These are phyloP conservation scores for Parastagonospora nodorum DNA, from an alignment of 2,329 filamentous ascomycete species.

Conservation along the genomic window DNA sequence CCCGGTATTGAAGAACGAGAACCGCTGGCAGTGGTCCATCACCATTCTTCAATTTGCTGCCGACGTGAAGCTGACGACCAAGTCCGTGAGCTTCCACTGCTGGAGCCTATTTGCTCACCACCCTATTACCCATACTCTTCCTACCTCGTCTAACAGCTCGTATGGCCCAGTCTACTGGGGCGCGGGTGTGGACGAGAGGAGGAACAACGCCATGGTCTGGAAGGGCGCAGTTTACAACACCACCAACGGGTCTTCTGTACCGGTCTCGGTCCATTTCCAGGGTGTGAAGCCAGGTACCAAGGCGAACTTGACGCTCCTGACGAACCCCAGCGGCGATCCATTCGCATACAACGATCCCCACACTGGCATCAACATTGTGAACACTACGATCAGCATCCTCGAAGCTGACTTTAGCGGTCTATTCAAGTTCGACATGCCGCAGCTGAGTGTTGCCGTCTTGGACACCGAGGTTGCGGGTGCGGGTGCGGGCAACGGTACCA, in stretches of 20 bases:
- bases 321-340: slow-evolving; percentile 46
- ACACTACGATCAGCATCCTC: slow-evolving; percentile 21
- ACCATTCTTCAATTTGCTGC: slow-evolving; percentile 50
- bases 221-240: slow-evolving; percentile 58
- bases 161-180: slow-evolving; percentile 54
- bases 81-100: slow-evolving; percentile 40
- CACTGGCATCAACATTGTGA: slow-evolving; percentile 54
- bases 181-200: slow-evolving; percentile 45
- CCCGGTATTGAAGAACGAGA: slow-evolving; percentile 41
- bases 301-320: slow-evolving; percentile 50
- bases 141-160: slow-evolving; percentile 42
- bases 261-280: slow-evolving; percentile 35
- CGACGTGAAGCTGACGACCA: slow-evolving; percentile 39
- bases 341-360: slow-evolving; percentile 49
- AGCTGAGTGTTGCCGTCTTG: slow-evolving; percentile 62
- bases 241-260: slow-evolving; percentile 36
- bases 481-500: not conserved
- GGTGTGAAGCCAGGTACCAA: slow-evolving; percentile 32
- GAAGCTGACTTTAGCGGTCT: slow-evolving; percentile 49
- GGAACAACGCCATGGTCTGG: slow-evolving; percentile 45
- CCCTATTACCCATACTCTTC: slow-evolving; percentile 52
- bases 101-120: slow-evolving; percentile 50
- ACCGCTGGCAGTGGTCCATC: slow-evolving; percentile 44
- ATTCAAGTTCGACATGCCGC: slow-evolving; percentile 60
- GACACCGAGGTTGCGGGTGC: slow-evolving; percentile 40